Base-by-base conservation (phyloP, 768 basidiomycete species). In the Trametes coccinea region DNA sequence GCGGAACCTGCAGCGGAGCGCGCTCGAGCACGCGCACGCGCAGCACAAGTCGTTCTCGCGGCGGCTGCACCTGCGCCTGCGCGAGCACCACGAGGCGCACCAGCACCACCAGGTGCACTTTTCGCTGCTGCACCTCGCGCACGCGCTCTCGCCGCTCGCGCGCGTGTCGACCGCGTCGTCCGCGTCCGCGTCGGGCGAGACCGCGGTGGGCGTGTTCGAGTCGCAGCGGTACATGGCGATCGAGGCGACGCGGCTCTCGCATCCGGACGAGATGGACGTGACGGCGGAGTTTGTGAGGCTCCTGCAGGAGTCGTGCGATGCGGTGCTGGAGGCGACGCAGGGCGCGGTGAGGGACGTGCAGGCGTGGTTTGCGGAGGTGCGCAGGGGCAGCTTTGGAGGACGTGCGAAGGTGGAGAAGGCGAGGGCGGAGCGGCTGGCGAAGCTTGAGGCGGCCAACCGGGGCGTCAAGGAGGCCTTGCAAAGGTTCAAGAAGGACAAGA, bases 161-260 rank as follows among this genome's bases (percentile, higher is more conserved):
- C 59, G 57, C n/a, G 58, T 62, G 11, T 31, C 59, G 2, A 54
- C 62, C 37, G 2, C 53, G 9, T 37, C 61, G 3, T 49, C 62
- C 2, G 45, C 22, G 22, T 22, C 22, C 22, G 22, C 22, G 22
- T 22, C 22, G 22, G 22, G 30, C 22, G 86, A 90, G 67, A 75
- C 79, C 31, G 81, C 81, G 0, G 90, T 91, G 0, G 90, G 88
- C 2, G 84, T 89, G 14, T 91, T 91, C 61, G 89, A 91, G 74
- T 83, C 82, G 2, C 84, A 89, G 66, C 74, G 83, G 31, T 91
- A 90, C 69, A 75, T 90, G 59, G 83, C 90, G 63, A 75, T 91
- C 2, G 89, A 91, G 68, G 80, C 82, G 30, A 81, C 73, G 34
- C 72, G 81, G 41, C 71, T 86, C 39, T 71, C 74, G 34, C 84